Evolutionary conservation across 495 filamentous ascomycete genomes (phyloP), one percentile per base, ranked within the genome.

Genomic region (Penicillium atrosanguineum): DNA sequence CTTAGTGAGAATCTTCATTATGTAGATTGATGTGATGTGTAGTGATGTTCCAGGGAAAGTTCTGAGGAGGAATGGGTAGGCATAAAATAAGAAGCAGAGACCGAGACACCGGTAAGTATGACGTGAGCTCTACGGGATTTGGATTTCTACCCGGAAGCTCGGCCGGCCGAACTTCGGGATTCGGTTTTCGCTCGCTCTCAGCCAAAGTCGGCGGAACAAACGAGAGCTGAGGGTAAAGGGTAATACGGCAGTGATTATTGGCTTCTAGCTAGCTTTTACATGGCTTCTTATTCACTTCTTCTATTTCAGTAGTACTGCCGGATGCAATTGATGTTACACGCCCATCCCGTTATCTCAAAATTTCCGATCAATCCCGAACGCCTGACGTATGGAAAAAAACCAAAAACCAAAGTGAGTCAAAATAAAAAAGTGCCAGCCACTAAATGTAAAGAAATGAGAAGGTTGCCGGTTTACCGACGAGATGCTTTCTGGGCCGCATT

Each of bases 1-100:
- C 64, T 91, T 91, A 46, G 88, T 92, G 65, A 97, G 81, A 61
- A 97, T 73, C 85, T 97, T 97, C 93, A 97, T 97, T 39, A 48
- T 81, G 65, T 29, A 52, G 55, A 20, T 40, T 21, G 37, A 48
- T 41, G 34, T 48, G 46, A 23, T 48, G 52, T 60, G 31, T 41
- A 11, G 20, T 56, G 50, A 39, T 26, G 46, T 44, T 16, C 26
- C 42, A 21, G 1, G n/a, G n/a, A n/a, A n/a, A n/a, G n/a, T n/a
- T n/a, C n/a, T n/a, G 16, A 43, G 21, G 29, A 54, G 21, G 40
- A 43, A 44, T 38, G 19, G 45, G 46, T 4, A 20, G 39, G 46
- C 61, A 50, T 65, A 52, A 31, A 44, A 56, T 1, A 28, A 41
- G 49, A 47, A 63, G 60, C 68, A 71, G 64, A 71, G 54, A 46